These are phyloP conservation scores for Talaromyces atroroseus DNA, from an alignment of 2,329 filamentous ascomycete species.

Conservation along the genomic window DNA sequence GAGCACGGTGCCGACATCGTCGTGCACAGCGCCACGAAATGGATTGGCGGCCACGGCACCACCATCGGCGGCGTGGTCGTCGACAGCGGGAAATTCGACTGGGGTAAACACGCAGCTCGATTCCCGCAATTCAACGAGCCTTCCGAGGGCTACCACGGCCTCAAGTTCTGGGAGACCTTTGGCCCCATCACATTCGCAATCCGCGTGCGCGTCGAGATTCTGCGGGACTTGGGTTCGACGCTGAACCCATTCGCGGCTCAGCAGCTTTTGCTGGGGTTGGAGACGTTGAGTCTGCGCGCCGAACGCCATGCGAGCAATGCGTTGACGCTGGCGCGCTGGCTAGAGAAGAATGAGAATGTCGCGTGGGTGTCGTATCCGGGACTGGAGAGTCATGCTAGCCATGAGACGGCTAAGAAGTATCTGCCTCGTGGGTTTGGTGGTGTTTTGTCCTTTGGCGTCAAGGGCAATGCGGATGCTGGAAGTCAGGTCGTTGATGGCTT, in stretches of 20 bases:
- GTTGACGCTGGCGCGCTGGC: slow-evolving; percentile 70
- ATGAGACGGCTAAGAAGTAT: slow-evolving; percentile 80
- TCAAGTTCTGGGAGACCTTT: slow-evolving; percentile 90
- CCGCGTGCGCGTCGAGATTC: slow-evolving; percentile 79
- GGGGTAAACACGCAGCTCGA: slow-evolving; percentile 73
- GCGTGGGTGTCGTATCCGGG: slow-evolving; percentile 94
- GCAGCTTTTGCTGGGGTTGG: slow-evolving; percentile 80
- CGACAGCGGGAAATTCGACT: slow-evolving; percentile 89
- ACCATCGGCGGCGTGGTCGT: slow-evolving; percentile 83
- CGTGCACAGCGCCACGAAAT: slow-evolving; percentile 91
- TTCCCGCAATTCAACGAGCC: slow-evolving; percentile 94
- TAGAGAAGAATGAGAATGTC: slow-evolving; percentile 77
- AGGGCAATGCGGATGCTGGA: slow-evolving; percentile 77
- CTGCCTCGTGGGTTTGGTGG: slow-evolving; percentile 79
- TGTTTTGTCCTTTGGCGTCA: slow-evolving; percentile 88
- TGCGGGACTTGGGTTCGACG: slow-evolving; percentile 76
- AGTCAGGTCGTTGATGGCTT: slow-evolving; percentile 88
- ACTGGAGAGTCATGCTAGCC: slow-evolving; percentile 72
- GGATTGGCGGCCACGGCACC: slow-evolving; percentile 93
- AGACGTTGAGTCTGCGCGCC: slow-evolving; percentile 80
- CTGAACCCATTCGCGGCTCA: slow-evolving; percentile 90
- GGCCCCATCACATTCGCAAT: slow-evolving; percentile 76
- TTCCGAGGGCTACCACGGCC: slow-evolving; percentile 79
- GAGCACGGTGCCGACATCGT: slow-evolving; percentile 90
- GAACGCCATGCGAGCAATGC: slow-evolving; percentile 86